Evolutionary conservation across 768 basidiomycete species (phyloP).

Genomic region (Boletus tomentosulus): DNA sequence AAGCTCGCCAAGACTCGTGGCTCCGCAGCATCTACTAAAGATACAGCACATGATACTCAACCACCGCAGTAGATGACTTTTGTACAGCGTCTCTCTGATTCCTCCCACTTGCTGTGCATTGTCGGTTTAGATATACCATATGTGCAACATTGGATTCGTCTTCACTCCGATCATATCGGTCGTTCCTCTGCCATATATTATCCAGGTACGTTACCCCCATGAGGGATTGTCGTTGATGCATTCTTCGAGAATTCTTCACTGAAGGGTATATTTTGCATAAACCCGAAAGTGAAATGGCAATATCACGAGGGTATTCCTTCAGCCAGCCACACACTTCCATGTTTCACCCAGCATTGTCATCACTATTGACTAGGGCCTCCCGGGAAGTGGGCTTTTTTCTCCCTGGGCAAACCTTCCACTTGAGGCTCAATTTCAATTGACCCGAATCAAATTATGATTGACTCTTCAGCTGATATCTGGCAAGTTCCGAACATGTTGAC

Average conservation of each 20-base stretch:
- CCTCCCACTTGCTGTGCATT: neutral
- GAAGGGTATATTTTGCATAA: neutral
- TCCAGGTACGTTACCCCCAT: neutral
- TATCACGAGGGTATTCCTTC: neutral
- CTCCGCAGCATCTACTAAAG: slow-evolving; percentile 1
- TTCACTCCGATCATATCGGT: neutral
- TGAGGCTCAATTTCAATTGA: too few relatives aligned
- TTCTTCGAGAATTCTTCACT: neutral
- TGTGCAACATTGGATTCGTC: neutral
- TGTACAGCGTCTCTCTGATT: neutral
- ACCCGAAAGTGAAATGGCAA: neutral
- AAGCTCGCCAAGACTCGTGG: slow-evolving; percentile 19
- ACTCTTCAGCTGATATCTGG: neutral
- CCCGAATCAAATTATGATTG: neutral
- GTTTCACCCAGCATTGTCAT: neutral
- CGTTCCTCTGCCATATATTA: neutral
- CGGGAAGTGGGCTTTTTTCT: neutral
- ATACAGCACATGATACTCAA: neutral
- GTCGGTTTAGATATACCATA: neutral
- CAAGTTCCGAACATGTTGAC: neutral
- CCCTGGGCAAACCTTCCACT: too few relatives aligned
- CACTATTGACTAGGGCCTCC: neutral
- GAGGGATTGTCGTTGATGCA: neutral
- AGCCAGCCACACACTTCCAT: neutral
- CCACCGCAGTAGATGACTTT: slow-evolving; percentile 12